Conservation (phyloP, 345 rosid species). For the Aquilaria yunnanensis region DNA sequence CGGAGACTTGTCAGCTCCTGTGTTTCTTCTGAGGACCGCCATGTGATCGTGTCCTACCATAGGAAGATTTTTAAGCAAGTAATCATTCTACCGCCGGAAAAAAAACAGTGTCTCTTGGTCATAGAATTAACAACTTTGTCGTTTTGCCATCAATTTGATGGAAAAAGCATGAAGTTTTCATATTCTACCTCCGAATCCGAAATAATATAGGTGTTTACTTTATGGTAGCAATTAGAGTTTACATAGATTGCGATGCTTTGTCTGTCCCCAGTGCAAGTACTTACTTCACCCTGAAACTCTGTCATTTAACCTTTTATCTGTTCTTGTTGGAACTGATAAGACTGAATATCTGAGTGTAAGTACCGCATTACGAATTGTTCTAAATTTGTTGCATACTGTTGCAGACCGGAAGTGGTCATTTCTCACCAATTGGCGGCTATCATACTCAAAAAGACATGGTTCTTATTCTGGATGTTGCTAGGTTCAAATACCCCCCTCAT, state of each 20-base stretch:
- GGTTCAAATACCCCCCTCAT: slow-evolving; percentile 37
- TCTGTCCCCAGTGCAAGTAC: not conserved
- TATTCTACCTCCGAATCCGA: too few species aligned
- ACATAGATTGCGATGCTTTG: not conserved
- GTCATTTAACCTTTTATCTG: too few species aligned
- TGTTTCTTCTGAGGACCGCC: slow-evolving; percentile 20
- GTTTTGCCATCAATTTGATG: too few species aligned
- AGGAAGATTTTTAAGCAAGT: slow-evolving; percentile 30
- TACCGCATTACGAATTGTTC: too few species aligned
- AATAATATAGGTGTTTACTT: too few species aligned
- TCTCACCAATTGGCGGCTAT: slow-evolving; percentile 37
- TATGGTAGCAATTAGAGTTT: too few species aligned
- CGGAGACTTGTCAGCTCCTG: slow-evolving; percentile 19
- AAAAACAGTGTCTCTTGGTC: not conserved
- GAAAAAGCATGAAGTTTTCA: too few species aligned
- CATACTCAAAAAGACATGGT: slow-evolving; percentile 31
- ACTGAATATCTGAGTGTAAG: too few species aligned
- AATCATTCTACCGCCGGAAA: too few species aligned
- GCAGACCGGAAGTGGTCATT: slow-evolving; percentile 35
- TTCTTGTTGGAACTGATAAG: not conserved
- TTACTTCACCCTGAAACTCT: not conserved
- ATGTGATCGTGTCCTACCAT: slow-evolving; percentile 24
- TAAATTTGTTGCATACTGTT: not conserved
- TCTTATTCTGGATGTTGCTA: slow-evolving; percentile 35
- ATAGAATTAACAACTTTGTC: too few species aligned